phyloP scores from a whole-genome alignment of 306 rosid species.

The Lathyrus aphaca region DNA sequence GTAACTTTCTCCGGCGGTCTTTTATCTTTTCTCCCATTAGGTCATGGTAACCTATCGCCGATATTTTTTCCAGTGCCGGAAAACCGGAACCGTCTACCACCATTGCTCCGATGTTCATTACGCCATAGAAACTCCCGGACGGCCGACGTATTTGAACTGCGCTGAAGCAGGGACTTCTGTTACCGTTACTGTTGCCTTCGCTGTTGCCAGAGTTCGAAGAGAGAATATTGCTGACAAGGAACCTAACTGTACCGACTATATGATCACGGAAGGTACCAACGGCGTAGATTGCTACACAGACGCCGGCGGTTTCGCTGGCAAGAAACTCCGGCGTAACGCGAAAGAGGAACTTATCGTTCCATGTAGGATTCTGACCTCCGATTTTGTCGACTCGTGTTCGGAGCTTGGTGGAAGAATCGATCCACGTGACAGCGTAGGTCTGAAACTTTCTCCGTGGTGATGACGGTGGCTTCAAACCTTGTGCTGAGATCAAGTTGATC shows the following conservation, averaged over 20 bases:
- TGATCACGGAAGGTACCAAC: constrained; percentile 60
- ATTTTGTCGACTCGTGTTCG: constrained; percentile 66
- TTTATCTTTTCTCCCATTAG: constrained; percentile 61
- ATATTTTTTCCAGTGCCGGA: constrained; percentile 46
- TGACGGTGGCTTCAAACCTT: constrained; percentile 62
- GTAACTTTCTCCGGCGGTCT: constrained; percentile 21
- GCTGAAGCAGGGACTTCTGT: constrained; percentile 59
- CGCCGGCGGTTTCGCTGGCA: constrained; percentile 68
- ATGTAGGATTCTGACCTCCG: constrained; percentile 77
- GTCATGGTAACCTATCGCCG: constrained; percentile 76
- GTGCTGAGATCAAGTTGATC: constrained; percentile 95
- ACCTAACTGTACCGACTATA: constrained; percentile 70
- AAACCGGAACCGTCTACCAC: constrained; percentile 51
- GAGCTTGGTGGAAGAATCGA: constrained; percentile 61
- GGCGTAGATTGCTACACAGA: constrained; percentile 71
- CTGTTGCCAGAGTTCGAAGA: constrained; percentile 11
- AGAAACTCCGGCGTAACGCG: constrained; percentile 70
- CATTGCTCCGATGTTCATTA: constrained; percentile 70
- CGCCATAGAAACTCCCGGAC: constrained; percentile 85
- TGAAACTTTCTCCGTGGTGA: constrained; percentile 46
- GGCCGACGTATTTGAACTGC: constrained; percentile 79
- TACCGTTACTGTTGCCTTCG: neutral
- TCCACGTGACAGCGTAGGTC: constrained; percentile 78
- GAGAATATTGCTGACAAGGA: constrained; percentile 70
- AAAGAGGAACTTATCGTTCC: constrained; percentile 95